Percentiles rank a stretch among this genome's conserved stretches.
These are phyloP conservation scores for Afroboletus lepidellus DNA, from an alignment of 1,284 basidiomycete species.

Conservation along the genomic window DNA sequence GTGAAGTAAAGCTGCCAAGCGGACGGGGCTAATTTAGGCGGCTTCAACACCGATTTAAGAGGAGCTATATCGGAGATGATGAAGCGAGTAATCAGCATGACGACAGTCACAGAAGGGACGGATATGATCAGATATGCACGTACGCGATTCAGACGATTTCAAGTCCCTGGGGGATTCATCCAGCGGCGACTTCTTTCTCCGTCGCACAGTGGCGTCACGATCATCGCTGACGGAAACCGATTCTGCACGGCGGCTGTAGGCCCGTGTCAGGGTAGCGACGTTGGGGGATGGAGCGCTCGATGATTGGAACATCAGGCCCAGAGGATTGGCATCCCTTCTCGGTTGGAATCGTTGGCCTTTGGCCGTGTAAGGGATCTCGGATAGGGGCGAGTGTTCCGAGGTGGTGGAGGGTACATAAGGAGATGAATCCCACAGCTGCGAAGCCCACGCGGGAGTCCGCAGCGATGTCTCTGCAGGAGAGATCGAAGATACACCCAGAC, in stretches of 20 bases:
- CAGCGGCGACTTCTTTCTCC: conserved; percentile 53
- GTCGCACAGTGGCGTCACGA: conserved; percentile 67
- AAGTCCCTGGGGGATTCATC: conserved; percentile 42
- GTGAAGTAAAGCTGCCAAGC: conserved; percentile 98
- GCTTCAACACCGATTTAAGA: conserved; percentile 70
- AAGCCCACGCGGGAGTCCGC: conserved; percentile 56
- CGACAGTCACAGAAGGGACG: conserved; percentile 30
- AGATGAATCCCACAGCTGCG: conserved; percentile 56
- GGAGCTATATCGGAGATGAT: conserved; percentile 42
- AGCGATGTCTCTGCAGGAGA: conserved; percentile 56
- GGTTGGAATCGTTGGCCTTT: conserved; percentile 35
- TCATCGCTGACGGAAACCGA: conserved; percentile 61
- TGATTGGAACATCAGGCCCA: conserved; percentile 71
- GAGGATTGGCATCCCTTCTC: conserved; percentile 44
- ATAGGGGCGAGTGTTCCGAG: conserved; percentile 39
- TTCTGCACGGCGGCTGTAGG: conserved; percentile 64
- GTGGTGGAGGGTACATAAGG: conserved; percentile 31
- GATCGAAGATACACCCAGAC: conserved; percentile 48
- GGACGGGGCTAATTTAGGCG: conserved; percentile 90
- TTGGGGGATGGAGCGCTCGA: conserved; percentile 63
- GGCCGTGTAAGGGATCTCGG: conserved; percentile 36
- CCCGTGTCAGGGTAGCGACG: conserved; percentile 46
- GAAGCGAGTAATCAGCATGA: conserved; percentile 22
- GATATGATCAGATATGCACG: conserved; percentile 31
- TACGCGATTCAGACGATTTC: conserved; percentile 33